Base-by-base conservation (phyloP, 1,139 yeast species). In the Eremothecium gossypii region DNA sequence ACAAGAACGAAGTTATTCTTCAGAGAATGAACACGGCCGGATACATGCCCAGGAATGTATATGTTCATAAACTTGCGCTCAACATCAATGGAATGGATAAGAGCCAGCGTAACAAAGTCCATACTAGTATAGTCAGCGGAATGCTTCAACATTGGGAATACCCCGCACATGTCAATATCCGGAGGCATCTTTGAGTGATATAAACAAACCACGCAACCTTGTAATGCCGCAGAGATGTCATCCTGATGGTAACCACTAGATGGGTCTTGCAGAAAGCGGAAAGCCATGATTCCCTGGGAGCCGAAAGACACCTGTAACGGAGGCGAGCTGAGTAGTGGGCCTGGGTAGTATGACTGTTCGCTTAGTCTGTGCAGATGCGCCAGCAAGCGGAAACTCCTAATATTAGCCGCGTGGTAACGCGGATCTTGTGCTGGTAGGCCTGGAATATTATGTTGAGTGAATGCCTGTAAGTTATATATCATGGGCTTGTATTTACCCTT, bases 41-140 rank as follows among this genome's bases (percentile, higher is more conserved):
- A 10, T 23, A n/a, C 27, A 17, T 34, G 37, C 2, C 42, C 43
- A 0, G 93, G 86, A 0, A 83, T 64, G 51, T 83, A 79, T 1
- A 86, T 43, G 46, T 83, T 78, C 41, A 83, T 54, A 29, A 64
- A 54, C 8, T 63, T 57, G 1, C 64, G 55, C 0, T 49, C 46
- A 0, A 49, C 44, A 52, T 82, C 74, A n/a, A 85, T 64, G 2
- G 91, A 80, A 55, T 82, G 91, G 2, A 82, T 63, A 39, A 81
- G 62, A 1, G 71, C 70, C 10, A 79, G 57, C 0, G 79, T 77
- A 17, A 61, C 49, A 50, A 66, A 69, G 14, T 50, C 42, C 10
- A 51, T 30, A 3, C 44, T 34, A 2, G 8, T 30, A 9, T 14
- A 11, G 2, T 36, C 27, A 11, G 10, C 11, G 6, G n/a, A 12